A percentile compares a stretch with the other conserved stretches of the same genome.
These are phyloP conservation scores for Xerocomellus chrysenteron DNA, from an alignment of 768 basidiomycete genomes.

Conservation along the genomic window DNA sequence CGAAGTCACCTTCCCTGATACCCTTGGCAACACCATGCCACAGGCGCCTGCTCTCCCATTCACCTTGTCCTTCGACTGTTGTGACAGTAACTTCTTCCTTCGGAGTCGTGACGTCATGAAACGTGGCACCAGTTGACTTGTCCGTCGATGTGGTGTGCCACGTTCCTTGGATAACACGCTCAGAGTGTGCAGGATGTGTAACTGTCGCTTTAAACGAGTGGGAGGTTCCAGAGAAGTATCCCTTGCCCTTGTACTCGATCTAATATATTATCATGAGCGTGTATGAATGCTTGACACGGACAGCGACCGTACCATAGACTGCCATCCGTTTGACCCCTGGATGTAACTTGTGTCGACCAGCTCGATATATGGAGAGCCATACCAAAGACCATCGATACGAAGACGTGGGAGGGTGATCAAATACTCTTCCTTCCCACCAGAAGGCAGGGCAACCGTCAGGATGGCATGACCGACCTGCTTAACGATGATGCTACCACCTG, in stretches of 20 bases:
- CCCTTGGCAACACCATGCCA: conserved; percentile 90
- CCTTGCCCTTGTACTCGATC: conserved; percentile 95
- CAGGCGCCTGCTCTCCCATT: conserved; percentile 83
- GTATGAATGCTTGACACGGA: neutral
- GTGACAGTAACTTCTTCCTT: conserved; percentile 75
- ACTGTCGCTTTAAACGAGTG: conserved; percentile 89
- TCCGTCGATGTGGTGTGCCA: conserved; percentile 73
- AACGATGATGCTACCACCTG: conserved; percentile 76
- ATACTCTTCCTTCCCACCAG: conserved; percentile 64
- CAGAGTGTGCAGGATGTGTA: conserved; percentile 47
- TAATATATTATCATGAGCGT: conserved; percentile 41
- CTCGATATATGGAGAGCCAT: conserved; percentile 90
- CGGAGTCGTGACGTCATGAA: conserved; percentile 73
- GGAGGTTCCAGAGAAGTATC: conserved; percentile 91
- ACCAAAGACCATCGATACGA: conserved; percentile 92
- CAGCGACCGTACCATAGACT: conserved; percentile 43
- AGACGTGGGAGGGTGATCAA: conserved; percentile 90
- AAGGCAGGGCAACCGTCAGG: conserved; percentile 62
- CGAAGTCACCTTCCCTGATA: conserved; percentile 89
- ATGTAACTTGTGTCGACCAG: conserved; percentile 82
- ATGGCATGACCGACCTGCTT: conserved; percentile 95
- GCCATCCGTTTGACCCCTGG: conserved; percentile 59
- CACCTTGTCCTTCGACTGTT: conserved; percentile 62
- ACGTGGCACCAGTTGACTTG: conserved; percentile 44
- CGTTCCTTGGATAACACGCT: conserved; percentile 68